A percentile compares a stretch with the other conserved stretches of the same genome.
Evolutionary conservation across 2,329 filamentous ascomycete genomes (phyloP).

Genomic region (Verticillium klebahnii): DNA sequence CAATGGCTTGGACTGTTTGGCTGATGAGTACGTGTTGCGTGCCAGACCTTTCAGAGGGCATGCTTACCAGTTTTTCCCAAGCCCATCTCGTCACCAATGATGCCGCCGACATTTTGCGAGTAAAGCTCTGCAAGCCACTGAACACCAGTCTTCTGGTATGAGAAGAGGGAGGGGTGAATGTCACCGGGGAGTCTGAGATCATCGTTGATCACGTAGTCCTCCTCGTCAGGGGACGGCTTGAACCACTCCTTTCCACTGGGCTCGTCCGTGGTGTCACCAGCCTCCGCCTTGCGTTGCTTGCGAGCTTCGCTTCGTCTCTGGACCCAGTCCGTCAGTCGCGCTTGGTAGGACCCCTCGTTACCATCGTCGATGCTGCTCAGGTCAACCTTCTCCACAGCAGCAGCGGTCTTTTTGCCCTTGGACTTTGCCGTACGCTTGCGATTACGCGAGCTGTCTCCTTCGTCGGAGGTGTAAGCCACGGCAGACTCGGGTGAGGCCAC

Average conservation of each 20-base stretch:
- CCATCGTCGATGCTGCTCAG: slow-evolving; percentile 75
- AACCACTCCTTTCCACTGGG: slow-evolving; percentile 65
- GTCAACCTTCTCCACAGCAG: slow-evolving; percentile 38
- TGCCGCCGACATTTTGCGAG: slow-evolving; percentile 84
- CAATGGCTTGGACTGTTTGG: slow-evolving; percentile 49
- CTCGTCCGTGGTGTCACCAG: slow-evolving; percentile 32
- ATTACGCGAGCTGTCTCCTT: slow-evolving; percentile 33
- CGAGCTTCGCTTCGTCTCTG: slow-evolving; percentile 39
- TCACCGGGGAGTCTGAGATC: slow-evolving; percentile 83
- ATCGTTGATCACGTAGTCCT: slow-evolving; percentile 71
- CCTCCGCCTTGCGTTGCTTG: slow-evolving; percentile 27
- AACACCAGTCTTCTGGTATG: slow-evolving; percentile 95
- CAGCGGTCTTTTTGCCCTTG: slow-evolving; percentile 29
- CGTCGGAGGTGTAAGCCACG: slow-evolving; percentile 29
- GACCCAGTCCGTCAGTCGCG: slow-evolving; percentile 72
- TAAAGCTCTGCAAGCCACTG: slow-evolving; percentile 95
- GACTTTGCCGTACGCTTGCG: slow-evolving; percentile 39
- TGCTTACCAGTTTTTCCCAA: slow-evolving; percentile 73
- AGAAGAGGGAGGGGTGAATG: slow-evolving; percentile 86
- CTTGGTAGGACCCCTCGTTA: slow-evolving; percentile 75
- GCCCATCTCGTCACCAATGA: slow-evolving; percentile 97
- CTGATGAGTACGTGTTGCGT: slow-evolving; percentile 5
- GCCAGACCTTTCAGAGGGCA: not conserved
- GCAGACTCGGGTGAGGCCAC: slow-evolving; percentile 23
- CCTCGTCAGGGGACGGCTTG: slow-evolving; percentile 76